Conservation (phyloP, 2,329 filamentous ascomycete species). For the Alternaria arbusti region DNA sequence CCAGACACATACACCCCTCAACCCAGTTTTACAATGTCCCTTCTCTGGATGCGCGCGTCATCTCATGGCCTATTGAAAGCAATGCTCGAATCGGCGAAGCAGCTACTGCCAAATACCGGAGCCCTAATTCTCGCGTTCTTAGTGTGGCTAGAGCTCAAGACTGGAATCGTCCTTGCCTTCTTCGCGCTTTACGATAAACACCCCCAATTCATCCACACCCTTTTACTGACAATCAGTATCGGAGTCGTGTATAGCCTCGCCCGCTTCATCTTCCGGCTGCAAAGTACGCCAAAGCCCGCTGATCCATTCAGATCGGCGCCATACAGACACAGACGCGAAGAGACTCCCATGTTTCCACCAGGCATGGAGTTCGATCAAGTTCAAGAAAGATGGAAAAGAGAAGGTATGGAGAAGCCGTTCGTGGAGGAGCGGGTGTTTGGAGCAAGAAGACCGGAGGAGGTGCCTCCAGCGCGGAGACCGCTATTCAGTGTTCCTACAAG, state of each 20-base stretch:
- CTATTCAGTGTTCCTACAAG: not conserved
- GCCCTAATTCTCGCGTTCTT: not conserved
- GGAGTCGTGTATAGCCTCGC: not conserved
- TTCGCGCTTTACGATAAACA: not conserved
- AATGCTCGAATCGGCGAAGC: not conserved
- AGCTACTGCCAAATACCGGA: not conserved
- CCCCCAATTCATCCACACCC: not conserved
- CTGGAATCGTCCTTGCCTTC: not conserved
- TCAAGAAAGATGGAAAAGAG: not conserved
- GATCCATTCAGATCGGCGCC: not conserved
- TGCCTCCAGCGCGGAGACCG: not conserved
- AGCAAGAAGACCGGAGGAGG: not conserved
- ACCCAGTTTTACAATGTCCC: not conserved
- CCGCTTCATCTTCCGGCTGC: not conserved
- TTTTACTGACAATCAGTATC: not conserved
- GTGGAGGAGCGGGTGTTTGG: not conserved
- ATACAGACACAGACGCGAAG: not conserved
- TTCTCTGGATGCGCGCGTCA: not conserved
- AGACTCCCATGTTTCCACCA: not conserved
- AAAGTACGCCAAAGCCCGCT: not conserved
- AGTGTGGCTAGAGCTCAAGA: not conserved
- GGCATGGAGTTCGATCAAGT: conserved; percentile 5
- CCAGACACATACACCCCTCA: not conserved
- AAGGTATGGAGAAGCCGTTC: not conserved
- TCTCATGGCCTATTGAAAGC: not conserved